Evolutionary conservation across 164 flowering plant genomes (phyloP).

Genomic region (Akebia trifoliata): DNA sequence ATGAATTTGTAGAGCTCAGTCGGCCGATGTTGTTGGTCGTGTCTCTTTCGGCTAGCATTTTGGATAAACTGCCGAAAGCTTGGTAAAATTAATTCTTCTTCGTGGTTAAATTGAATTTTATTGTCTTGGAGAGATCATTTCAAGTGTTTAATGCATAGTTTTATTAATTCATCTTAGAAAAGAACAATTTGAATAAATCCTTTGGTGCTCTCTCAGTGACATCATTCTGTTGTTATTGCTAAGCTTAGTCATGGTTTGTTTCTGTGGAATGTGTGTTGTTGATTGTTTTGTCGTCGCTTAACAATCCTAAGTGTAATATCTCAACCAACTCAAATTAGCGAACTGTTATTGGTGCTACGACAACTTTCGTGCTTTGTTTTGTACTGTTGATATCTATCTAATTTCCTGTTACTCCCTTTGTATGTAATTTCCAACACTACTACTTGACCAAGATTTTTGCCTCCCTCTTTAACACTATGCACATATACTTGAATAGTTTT

Average conservation of each 20-base stretch:
- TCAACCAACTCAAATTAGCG: no score
- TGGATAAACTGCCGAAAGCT: constrained; percentile 74
- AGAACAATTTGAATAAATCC: no score
- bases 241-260: no score
- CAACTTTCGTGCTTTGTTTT: not conserved
- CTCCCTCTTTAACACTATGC: not conserved
- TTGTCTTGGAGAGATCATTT: not conserved
- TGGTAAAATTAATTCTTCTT: constrained; percentile 47
- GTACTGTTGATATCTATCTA: not conserved
- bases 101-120: not conserved
- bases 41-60: constrained; percentile 46
- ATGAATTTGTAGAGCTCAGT: constrained; percentile 46
- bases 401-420: not conserved
- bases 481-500: not conserved
- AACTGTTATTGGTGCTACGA: not conserved
- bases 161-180: not conserved
- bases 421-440: not conserved
- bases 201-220: no score
- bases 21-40: constrained; percentile 76
- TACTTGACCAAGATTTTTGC: not conserved
- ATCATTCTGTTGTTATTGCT: no score
- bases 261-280: no score
- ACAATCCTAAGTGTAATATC: no score
- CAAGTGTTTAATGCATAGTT: not conserved
- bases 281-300: no score